A percentile compares a stretch with the other conserved stretches of the same genome.
These are phyloP conservation scores for Phytopythium mirpurense DNA, from an alignment of 352 stramenopile species.

Conservation along the genomic window DNA sequence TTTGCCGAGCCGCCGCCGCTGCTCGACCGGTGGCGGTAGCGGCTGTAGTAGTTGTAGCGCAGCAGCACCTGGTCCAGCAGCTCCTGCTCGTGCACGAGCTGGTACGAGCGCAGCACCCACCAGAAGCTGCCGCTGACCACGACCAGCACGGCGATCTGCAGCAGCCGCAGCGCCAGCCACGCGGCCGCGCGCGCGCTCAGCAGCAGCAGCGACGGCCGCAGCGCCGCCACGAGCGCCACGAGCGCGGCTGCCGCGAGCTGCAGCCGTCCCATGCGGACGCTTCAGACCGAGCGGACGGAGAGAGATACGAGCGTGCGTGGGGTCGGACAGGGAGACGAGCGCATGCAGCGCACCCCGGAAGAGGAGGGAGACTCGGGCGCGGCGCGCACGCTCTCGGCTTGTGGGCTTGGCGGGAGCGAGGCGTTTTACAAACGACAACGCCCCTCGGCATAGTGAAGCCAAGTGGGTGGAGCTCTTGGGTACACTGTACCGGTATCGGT, in stretches of 20 bases:
- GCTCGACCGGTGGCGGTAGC: conserved; percentile 32
- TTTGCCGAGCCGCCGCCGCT: conserved; percentile 7
- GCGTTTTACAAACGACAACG: conserved; percentile 1
- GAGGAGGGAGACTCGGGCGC: too few relatives aligned
- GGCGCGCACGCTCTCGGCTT: not conserved
- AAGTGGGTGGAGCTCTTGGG: not conserved
- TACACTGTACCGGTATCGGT: too few relatives aligned
- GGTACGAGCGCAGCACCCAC: conserved; percentile 55
- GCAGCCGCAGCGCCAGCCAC: conserved; percentile 23
- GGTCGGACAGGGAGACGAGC: not conserved
- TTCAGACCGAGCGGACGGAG: not conserved
- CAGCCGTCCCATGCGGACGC: conserved; percentile 5
- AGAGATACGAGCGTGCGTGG: too few relatives aligned
- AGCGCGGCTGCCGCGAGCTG: conserved; percentile 6
- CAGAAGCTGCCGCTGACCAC: conserved; percentile 47
- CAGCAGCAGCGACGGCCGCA: conserved; percentile 16
- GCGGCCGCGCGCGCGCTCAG: conserved; percentile 11
- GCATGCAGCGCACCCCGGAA: conserved; percentile 1
- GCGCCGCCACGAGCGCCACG: conserved; percentile 19
- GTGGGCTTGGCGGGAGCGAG: not conserved
- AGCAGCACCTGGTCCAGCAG: conserved; percentile 41
- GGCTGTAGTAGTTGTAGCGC: conserved; percentile 46
- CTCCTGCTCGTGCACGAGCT: conserved; percentile 60
- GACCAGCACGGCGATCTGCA: conserved; percentile 41
- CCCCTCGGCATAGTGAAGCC: not conserved